Evolutionary conservation across 2,329 filamentous ascomycete species (phyloP).

Genomic region (Aspergillus oerlinghausenensis): DNA sequence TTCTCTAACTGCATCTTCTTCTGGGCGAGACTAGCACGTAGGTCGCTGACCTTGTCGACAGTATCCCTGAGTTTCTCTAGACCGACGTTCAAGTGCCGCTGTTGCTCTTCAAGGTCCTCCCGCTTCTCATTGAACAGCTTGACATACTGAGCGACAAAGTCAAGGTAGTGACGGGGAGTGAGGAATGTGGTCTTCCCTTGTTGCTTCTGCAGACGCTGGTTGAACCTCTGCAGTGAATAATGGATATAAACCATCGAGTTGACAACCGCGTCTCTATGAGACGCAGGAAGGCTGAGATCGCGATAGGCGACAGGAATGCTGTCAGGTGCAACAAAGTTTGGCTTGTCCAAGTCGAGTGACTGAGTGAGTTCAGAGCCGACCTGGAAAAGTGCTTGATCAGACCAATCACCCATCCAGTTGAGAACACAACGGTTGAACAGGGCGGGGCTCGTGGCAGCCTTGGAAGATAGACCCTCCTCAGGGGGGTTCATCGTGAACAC

Average conservation of each 20-base stretch:
- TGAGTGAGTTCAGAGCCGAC: slow-evolving; percentile 93
- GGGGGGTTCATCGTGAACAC: slow-evolving; percentile 99
- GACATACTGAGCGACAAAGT: slow-evolving; percentile 97
- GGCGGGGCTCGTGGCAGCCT: slow-evolving; percentile 94
- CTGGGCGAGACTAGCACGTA: slow-evolving; percentile 82
- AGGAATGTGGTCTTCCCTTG: slow-evolving; percentile 90
- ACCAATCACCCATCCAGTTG: slow-evolving; percentile 99
- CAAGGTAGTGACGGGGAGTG: slow-evolving; percentile 92
- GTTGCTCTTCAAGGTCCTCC: slow-evolving; percentile 96
- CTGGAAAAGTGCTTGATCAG: slow-evolving; percentile 96
- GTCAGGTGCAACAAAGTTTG: slow-evolving; percentile 80
- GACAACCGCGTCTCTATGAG: slow-evolving; percentile 85
- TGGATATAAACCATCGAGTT: slow-evolving; percentile 99
- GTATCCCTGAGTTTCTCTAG: slow-evolving; percentile 96
- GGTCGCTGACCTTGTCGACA: slow-evolving; percentile 91
- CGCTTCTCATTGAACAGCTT: slow-evolving; percentile 97
- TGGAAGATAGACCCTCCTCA: slow-evolving; percentile 88
- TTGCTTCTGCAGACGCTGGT: slow-evolving; percentile 80
- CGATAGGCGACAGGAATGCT: slow-evolving; percentile 91
- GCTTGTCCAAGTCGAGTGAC: slow-evolving; percentile 88
- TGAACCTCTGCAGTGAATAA: slow-evolving; percentile 88
- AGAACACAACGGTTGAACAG: slow-evolving; percentile 99
- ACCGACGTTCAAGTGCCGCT: slow-evolving; percentile 96
- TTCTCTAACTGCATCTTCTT: slow-evolving; percentile 91
- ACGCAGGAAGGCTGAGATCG: slow-evolving; percentile 75